These are phyloP conservation scores for Paramyrothecium sp. DNA, from an alignment of 2,329 filamentous ascomycete genomes.

Conservation along the genomic window DNA sequence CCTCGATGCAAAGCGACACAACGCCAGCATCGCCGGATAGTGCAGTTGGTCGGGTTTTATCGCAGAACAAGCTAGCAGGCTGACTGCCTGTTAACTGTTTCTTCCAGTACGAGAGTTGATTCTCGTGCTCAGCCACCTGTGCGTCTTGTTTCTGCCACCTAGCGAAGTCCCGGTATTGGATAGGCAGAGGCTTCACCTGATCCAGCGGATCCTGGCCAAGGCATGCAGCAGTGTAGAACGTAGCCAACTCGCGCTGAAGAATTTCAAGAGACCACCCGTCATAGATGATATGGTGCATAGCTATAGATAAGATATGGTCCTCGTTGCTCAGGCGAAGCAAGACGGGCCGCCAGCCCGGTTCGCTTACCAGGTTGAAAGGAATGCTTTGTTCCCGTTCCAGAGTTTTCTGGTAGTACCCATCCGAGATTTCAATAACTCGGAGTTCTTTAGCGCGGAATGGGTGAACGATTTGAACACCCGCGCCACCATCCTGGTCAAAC, in stretches of 20 bases:
- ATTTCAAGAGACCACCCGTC: constrained; percentile 15
- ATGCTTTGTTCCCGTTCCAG: constrained; percentile 1
- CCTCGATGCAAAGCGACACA: not conserved
- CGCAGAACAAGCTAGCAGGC: constrained; percentile 6
- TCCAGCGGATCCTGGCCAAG: constrained; percentile 5
- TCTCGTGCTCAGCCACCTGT: constrained; percentile 6
- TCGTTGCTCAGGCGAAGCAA: constrained; percentile 5
- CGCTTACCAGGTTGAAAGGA: constrained; percentile 6
- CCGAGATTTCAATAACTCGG: not conserved
- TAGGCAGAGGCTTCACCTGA: constrained; percentile 10
- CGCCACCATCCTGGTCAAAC: constrained; percentile 3
- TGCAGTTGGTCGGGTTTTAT: not conserved
- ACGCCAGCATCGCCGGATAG: constrained; percentile 1
- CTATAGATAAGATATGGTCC: constrained; percentile 10
- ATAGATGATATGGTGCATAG: constrained; percentile 13
- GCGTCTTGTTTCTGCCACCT: constrained; percentile 12
- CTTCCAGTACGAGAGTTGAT: constrained; percentile 15
- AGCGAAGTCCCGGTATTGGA: constrained; percentile 18
- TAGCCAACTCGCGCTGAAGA: constrained; percentile 7
- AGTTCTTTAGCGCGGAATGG: not conserved
- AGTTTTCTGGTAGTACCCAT: not conserved
- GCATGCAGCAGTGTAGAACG: not conserved
- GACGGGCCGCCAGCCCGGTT: constrained; percentile 9
- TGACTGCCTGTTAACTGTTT: constrained; percentile 6
- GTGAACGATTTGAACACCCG: constrained; percentile 4